Conservation (phyloP, 2,329 filamentous ascomycete genomes). For the Ophiosphaerella herpotricha region DNA sequence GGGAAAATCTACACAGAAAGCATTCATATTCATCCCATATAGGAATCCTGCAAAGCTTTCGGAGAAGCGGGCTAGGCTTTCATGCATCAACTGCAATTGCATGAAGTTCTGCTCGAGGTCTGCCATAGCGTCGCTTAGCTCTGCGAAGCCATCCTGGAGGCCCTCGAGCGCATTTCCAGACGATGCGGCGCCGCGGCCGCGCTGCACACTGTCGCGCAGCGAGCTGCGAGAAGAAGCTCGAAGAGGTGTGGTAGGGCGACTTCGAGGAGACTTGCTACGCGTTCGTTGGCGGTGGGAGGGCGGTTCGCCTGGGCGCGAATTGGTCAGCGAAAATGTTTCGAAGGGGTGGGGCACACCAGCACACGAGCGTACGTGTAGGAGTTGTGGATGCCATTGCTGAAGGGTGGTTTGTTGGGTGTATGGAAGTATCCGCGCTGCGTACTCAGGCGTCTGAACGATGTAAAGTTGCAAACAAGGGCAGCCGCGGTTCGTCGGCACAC, state of each 20-base stretch:
- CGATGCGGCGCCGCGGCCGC: constrained; percentile 51
- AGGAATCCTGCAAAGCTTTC: constrained; percentile 96
- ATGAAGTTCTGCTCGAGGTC: constrained; percentile 97
- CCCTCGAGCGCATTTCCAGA: constrained; percentile 73
- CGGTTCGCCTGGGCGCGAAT: constrained; percentile 16
- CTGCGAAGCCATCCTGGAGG: constrained; percentile 89
- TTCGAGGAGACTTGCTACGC: constrained; percentile 61
- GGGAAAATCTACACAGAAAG: constrained; percentile 96
- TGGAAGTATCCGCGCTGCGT: not conserved
- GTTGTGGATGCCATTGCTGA: constrained; percentile 28
- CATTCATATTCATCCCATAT: constrained; percentile 98
- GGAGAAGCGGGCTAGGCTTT: constrained; percentile 88
- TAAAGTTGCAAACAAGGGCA: too few species aligned
- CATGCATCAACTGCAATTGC: constrained; percentile 96
- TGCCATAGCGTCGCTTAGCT: constrained; percentile 90
- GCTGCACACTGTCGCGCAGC: constrained; percentile 63
- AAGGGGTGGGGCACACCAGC: constrained; percentile 27
- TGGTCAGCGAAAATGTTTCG: constrained; percentile 6
- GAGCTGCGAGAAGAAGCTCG: constrained; percentile 88
- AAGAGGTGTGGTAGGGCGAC: constrained; percentile 88
- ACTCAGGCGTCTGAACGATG: not conserved
- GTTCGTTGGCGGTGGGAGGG: constrained; percentile 50
- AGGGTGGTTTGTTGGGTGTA: not conserved
- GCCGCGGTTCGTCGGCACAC: too few species aligned
- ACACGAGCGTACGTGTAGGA: constrained; percentile 23